Evolutionary conservation across 495 filamentous ascomycete species (phyloP).

Genomic region (Penicillium riverlandense): DNA sequence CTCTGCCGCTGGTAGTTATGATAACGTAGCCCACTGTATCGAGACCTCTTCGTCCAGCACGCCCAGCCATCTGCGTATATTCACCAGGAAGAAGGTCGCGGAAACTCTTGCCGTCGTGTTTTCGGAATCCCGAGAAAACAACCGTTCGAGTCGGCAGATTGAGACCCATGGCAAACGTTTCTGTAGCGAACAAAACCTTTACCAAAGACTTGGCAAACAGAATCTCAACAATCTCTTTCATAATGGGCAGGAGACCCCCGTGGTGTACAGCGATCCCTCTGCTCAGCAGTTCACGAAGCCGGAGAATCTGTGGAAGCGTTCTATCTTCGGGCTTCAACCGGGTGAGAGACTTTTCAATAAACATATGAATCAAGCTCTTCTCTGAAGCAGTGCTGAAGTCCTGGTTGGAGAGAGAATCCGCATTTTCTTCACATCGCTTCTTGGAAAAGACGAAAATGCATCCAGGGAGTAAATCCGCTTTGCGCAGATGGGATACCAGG

Average conservation of each 20-base stretch:
- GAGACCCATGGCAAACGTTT: conserved; percentile 97
- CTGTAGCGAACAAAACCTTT: conserved; percentile 94
- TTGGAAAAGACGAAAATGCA: conserved; percentile 99
- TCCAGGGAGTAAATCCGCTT: conserved; percentile 76
- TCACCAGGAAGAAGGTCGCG: conserved; percentile 89
- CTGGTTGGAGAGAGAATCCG: conserved; percentile 86
- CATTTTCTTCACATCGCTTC: conserved; percentile 93
- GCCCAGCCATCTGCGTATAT: conserved; percentile 97
- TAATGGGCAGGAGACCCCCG: conserved; percentile 89
- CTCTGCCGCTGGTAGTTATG: conserved; percentile 72
- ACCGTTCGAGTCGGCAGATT: conserved; percentile 95
- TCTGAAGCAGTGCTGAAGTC: conserved; percentile 89
- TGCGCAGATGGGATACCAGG: conserved; percentile 81
- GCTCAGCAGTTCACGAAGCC: conserved; percentile 75
- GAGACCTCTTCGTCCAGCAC: conserved; percentile 87
- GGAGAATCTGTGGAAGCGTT: conserved; percentile 78
- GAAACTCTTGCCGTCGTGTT: conserved; percentile 88
- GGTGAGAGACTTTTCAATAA: conserved; percentile 91
- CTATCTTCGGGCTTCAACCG: conserved; percentile 88
- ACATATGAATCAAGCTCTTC: conserved; percentile 96
- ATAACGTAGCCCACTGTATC: conserved; percentile 92
- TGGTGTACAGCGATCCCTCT: conserved; percentile 95
- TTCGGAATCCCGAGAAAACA: conserved; percentile 94
- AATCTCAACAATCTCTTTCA: conserved; percentile 97
- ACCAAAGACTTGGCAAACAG: conserved; percentile 90